Evolutionary conservation across 495 filamentous ascomycete genomes (phyloP), one percentile per base, ranked within the genome.

Genomic region (Aspergillus conjunctus): DNA sequence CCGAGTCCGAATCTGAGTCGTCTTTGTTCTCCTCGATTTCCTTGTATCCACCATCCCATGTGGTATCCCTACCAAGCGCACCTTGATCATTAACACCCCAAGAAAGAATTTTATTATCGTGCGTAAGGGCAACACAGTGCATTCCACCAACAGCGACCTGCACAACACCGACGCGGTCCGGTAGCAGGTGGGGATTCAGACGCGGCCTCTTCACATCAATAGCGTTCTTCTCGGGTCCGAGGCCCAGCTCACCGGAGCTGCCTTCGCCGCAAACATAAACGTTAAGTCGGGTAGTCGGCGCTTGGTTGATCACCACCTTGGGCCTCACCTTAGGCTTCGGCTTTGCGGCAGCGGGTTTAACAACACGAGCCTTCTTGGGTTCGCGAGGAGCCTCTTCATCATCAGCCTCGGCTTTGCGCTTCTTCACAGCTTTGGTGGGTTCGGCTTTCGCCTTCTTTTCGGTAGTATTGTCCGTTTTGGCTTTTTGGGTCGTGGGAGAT

Each of bases 31-130:
- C 83, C 26, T 86, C 83, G 14, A 88, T 80, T 57, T 91, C 86
- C 59, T 81, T 84, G 60, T 90, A 76, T 37, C 85, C 85, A 31
- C 83, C 85, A 1, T 85, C 82, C 81, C 83, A 86, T 10, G 71
- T 58, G 7, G 86, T 88, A 51, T 85, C 76, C 66, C 87, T 76
- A 30, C 87, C 87, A 51, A 89, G 77, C 0, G 87, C 85, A 51
- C 83, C 84, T 60, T 87, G 81, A 56, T 89, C 87, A 66, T 89
- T 89, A 56, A 88, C 87, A 49, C 87, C 87, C 87, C 87, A 89
- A 20, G 85, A 83, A 49, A 85, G 69, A 62, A 89, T 82, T 62
- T 82, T 76, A 68, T 85, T 85, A 70, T 87, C 83, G 62, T 83
- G 75, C 14, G 85, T 88, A 52, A 88, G 66, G 18, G 84, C 87